Percentiles rank a stretch among this genome's conserved stretches.
Evolutionary conservation across 2,329 filamentous ascomycete species (phyloP).

Genomic region (Scopulariopsis brevicaulis): DNA sequence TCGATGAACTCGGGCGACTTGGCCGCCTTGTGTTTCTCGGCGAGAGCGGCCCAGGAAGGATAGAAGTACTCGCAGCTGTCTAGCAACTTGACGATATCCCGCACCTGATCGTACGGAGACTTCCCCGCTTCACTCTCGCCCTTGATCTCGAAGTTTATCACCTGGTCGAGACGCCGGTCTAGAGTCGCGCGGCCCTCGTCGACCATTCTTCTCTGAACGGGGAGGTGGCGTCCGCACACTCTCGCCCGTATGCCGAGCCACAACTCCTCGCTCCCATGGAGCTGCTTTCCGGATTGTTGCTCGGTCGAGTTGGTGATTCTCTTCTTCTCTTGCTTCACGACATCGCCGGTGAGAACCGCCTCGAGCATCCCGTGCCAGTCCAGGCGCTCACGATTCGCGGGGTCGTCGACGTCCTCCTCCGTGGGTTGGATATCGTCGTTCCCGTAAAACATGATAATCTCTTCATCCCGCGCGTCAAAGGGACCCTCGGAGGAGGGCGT

Average conservation of each 20-base stretch:
- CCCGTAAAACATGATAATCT: slow-evolving; percentile 85
- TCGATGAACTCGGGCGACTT: slow-evolving; percentile 67
- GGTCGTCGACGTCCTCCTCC: slow-evolving; percentile 79
- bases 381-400: slow-evolving; percentile 75
- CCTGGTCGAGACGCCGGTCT: slow-evolving; percentile 69
- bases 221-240: slow-evolving; percentile 70
- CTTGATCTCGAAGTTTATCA: slow-evolving; percentile 88
- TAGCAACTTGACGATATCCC: slow-evolving; percentile 81
- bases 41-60: slow-evolving; percentile 66
- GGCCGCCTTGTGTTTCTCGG: slow-evolving; percentile 63
- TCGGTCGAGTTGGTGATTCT: slow-evolving; percentile 71
- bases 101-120: slow-evolving; percentile 75
- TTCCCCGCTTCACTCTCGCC: slow-evolving; percentile 88
- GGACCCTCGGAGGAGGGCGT: slow-evolving; percentile 77
- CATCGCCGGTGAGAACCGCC: slow-evolving; percentile 89
- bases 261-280: slow-evolving; percentile 60
- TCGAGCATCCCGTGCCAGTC: slow-evolving; percentile 99
- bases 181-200: slow-evolving; percentile 71
- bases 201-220: slow-evolving; percentile 76
- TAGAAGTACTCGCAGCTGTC: slow-evolving; percentile 81
- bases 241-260: slow-evolving; percentile 85
- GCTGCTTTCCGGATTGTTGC: slow-evolving; percentile 43
- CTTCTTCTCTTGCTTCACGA: slow-evolving; percentile 97
- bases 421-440: slow-evolving; percentile 84
- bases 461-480: slow-evolving; percentile 80